phyloP scores from a whole-genome alignment of 2,329 filamentous ascomycete genomes.

The Claviceps pazoutovae region DNA sequence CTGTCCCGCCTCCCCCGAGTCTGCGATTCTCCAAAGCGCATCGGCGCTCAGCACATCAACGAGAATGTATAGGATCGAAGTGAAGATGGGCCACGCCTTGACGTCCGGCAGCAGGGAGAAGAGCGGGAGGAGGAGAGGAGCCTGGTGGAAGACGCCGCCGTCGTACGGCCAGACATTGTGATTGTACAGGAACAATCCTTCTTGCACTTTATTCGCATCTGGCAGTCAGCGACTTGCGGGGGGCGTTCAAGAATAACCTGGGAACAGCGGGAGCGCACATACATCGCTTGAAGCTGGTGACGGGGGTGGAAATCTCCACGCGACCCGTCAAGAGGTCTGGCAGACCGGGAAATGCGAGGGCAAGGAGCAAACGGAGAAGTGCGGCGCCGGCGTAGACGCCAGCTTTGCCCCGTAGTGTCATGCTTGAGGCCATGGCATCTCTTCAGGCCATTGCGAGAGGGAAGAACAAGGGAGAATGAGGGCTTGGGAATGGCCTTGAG shows the following conservation, averaged over 20 bases:
- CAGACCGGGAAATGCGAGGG: constrained; percentile 66
- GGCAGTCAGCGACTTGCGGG: no score
- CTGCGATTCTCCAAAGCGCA: constrained; percentile 64
- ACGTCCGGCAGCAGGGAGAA: constrained; percentile 76
- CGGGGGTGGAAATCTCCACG: constrained; percentile 91
- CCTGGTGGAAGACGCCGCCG: constrained; percentile 71
- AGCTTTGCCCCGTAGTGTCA: constrained; percentile 27
- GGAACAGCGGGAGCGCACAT: constrained; percentile 21
- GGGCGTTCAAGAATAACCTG: neutral
- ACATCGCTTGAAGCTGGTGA: constrained; percentile 97
- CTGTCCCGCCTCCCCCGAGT: constrained; percentile 64
- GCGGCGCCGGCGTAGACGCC: constrained; percentile 63
- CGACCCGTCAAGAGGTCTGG: constrained; percentile 76
- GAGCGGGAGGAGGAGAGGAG: constrained; percentile 77
- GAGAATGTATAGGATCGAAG: constrained; percentile 64
- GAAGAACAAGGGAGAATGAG: neutral
- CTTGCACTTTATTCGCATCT: constrained; percentile 52
- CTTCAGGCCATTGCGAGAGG: constrained; percentile 5
- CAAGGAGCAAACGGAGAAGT: constrained; percentile 65
- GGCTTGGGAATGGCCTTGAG: no score
- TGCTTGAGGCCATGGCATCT: constrained; percentile 15
- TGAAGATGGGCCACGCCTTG: constrained; percentile 53
- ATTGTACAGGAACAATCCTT: constrained; percentile 89
- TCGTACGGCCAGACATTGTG: constrained; percentile 96
- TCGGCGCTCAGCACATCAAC: constrained; percentile 73